phyloP scores from a whole-genome alignment of 2,329 filamentous ascomycete genomes.

The Pseudogymnoascus sp. region DNA sequence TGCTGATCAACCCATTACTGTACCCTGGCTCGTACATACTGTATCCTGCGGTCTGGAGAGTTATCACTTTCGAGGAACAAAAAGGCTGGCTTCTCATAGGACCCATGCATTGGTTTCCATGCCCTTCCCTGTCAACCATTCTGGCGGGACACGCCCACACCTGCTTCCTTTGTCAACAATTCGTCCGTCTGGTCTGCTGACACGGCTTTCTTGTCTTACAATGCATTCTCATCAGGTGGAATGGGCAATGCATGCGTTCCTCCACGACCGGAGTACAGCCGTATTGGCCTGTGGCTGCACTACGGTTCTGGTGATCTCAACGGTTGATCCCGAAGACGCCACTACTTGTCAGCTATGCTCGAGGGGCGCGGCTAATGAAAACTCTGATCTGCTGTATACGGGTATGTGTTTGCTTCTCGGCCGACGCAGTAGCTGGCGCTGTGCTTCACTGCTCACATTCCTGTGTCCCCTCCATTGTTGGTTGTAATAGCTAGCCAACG shows the following conservation, averaged over 20 bases:
- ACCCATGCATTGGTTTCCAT: not conserved
- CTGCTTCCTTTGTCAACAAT: not conserved
- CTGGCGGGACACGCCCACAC: not conserved
- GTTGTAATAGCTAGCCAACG: not conserved
- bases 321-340: not conserved
- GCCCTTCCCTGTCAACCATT: not conserved
- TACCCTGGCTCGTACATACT: not conserved
- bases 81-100: not conserved
- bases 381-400: not conserved
- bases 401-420: not conserved
- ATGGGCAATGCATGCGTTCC: not conserved
- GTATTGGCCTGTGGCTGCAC: not conserved
- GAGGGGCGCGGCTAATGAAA: constrained; percentile 4
- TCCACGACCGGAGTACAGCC: not conserved
- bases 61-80: not conserved
- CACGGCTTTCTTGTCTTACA: not conserved
- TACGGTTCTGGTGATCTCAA: not conserved
- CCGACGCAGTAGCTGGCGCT: not conserved
- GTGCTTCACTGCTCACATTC: not conserved
- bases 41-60: not conserved
- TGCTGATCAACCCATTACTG: not conserved
- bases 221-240: not conserved
- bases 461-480: not conserved
- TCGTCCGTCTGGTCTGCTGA: not conserved
- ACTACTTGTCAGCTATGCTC: not conserved